Conservation (phyloP, 495 filamentous ascomycete species). For the Xylona heveae region DNA sequence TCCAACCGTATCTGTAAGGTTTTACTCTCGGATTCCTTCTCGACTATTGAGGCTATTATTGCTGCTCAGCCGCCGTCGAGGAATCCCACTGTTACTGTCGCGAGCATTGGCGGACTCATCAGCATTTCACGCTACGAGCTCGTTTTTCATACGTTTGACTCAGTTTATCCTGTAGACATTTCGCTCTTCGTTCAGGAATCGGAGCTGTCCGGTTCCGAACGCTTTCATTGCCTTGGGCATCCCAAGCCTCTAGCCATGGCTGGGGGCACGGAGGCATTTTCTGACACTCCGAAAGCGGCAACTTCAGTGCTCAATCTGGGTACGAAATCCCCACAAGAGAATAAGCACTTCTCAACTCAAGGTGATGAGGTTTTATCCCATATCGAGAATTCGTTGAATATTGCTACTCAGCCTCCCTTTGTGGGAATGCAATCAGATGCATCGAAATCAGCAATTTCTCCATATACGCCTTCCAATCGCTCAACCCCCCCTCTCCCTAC, state of each 20-base stretch:
- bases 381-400: too few species aligned
- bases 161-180: not conserved
- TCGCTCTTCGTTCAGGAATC: not conserved
- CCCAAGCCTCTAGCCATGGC: not conserved
- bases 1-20: not conserved
- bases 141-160: not conserved
- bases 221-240: not conserved
- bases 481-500: too few species aligned
- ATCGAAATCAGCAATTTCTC: too few species aligned
- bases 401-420: too few species aligned
- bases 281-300: not conserved
- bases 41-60: not conserved
- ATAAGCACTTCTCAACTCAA: not conserved
- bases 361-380: not conserved
- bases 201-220: not conserved
- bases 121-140: not conserved
- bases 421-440: too few species aligned
- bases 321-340: not conserved
- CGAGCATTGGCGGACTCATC: conserved; percentile 1
- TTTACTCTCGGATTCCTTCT: conserved; percentile 2
- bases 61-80: not conserved
- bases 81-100: not conserved
- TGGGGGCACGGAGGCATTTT: not conserved
- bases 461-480: too few species aligned
- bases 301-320: not conserved